Evolutionary conservation across 2,329 filamentous ascomycete species (phyloP).

Genomic region (Diaporthe vaccinii): DNA sequence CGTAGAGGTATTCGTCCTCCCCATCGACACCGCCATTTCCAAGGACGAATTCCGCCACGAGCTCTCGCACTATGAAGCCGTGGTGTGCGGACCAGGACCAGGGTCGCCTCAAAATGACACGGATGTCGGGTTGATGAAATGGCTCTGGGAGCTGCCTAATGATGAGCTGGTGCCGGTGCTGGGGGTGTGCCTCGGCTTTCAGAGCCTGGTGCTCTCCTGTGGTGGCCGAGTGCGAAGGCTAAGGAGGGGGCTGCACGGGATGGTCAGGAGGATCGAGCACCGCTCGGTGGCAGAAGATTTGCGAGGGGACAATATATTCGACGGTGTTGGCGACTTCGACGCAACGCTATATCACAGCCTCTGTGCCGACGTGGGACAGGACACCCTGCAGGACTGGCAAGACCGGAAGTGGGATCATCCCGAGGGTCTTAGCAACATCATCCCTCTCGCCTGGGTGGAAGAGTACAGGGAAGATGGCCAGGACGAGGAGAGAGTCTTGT

Average conservation of each 20-base stretch:
- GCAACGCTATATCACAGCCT: slow-evolving; percentile 84
- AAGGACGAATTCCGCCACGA: slow-evolving; percentile 61
- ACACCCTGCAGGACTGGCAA: slow-evolving; percentile 55
- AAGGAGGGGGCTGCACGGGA: slow-evolving; percentile 83
- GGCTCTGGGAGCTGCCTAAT: slow-evolving; percentile 78
- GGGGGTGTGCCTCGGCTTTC: slow-evolving; percentile 91
- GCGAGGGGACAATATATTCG: slow-evolving; percentile 72
- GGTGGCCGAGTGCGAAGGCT: slow-evolving; percentile 77
- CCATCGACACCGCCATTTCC: slow-evolving; percentile 75
- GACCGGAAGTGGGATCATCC: slow-evolving; percentile 56
- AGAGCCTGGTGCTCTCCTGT: slow-evolving; percentile 79
- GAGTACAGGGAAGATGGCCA: slow-evolving; percentile 55
- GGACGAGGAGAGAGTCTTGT: slow-evolving; percentile 71
- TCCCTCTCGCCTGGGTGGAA: slow-evolving; percentile 74
- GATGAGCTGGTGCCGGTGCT: slow-evolving; percentile 79
- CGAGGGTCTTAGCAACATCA: slow-evolving; percentile 55
- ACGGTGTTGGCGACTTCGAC: slow-evolving; percentile 68
- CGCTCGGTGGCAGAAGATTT: slow-evolving; percentile 39
- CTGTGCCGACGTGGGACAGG: slow-evolving; percentile 67
- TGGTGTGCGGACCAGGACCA: slow-evolving; percentile 92
- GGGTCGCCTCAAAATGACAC: slow-evolving; percentile 78
- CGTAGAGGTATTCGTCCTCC: slow-evolving; percentile 77
- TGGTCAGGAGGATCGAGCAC: slow-evolving; percentile 78
- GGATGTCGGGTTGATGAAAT: slow-evolving; percentile 87
- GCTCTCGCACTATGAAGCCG: slow-evolving; percentile 78